Percentiles rank a stretch among this genome's conserved stretches.
Conservation (phyloP, 768 basidiomycete genomes). For the Naematelia aurantialba region DNA sequence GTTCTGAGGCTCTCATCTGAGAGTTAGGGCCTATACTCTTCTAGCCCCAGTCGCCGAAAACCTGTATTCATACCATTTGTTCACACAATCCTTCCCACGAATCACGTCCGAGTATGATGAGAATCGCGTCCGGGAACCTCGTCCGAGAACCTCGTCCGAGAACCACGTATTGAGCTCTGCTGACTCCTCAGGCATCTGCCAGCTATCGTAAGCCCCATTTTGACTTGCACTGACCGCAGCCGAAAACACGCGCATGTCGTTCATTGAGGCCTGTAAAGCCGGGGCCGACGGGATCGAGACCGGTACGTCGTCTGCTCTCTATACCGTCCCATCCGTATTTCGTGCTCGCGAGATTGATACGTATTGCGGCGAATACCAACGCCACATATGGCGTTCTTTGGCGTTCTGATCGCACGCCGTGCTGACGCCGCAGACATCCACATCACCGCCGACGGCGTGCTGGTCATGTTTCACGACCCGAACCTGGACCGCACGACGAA, state of each 20-base stretch:
- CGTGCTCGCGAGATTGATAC: neutral
- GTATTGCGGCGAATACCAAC: no score
- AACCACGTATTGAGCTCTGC: no score
- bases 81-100: no score
- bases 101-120: no score
- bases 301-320: slow-evolving; percentile 56
- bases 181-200: slow-evolving; percentile 65
- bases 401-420: neutral
- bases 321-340: neutral
- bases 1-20: no score
- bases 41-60: no score
- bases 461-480: slow-evolving; percentile 97
- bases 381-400: no score
- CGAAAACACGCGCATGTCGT: slow-evolving; percentile 93
- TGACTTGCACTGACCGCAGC: slow-evolving; percentile 20
- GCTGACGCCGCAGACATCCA: slow-evolving; percentile 73
- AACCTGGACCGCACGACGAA: slow-evolving; percentile 78
- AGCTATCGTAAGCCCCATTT: slow-evolving; percentile 51
- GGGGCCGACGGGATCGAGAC: slow-evolving; percentile 97
- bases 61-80: no score
- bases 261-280: slow-evolving; percentile 89
- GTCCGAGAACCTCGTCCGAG: no score
- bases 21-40: no score
- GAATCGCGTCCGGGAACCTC: no score
- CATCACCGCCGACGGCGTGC: slow-evolving; percentile 77